Evolutionary conservation across 108 stramenopile species (phyloP).

Genomic region (Skeletonema menzelii): DNA sequence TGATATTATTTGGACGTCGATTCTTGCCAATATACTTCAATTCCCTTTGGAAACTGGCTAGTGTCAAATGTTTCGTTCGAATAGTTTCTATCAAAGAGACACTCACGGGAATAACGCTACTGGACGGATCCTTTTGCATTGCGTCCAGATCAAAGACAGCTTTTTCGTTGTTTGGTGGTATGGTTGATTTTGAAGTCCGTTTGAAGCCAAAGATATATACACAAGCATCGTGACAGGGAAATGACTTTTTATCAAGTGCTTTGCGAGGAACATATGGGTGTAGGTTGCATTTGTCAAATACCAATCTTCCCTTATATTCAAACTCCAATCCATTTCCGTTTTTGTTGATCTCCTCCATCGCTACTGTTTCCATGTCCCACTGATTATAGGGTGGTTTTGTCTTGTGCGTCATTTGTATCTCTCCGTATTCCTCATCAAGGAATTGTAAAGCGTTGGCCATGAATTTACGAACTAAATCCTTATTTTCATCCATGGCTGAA

Average conservation of each 20-base stretch:
- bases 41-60: background rate
- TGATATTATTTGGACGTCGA: too few species aligned
- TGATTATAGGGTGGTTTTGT: slow-evolving; percentile 91
- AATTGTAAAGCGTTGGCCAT: slow-evolving; percentile 45
- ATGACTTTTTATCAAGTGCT: slow-evolving; percentile 83
- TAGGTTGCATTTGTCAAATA: slow-evolving; percentile 71
- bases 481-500: slow-evolving; percentile 84
- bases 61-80: slow-evolving; percentile 6
- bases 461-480: slow-evolving; percentile 64
- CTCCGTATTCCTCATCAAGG: slow-evolving; percentile 43
- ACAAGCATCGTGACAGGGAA: slow-evolving; percentile 91
- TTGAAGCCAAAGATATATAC: slow-evolving; percentile 70
- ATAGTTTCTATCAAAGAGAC: slow-evolving; percentile 8
- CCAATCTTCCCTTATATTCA: slow-evolving; percentile 64
- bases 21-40: background rate
- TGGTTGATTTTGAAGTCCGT: background rate
- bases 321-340: slow-evolving; percentile 2
- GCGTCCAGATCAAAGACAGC: background rate
- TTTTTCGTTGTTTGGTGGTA: background rate
- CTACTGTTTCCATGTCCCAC: slow-evolving; percentile 79
- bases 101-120: slow-evolving; percentile 15
- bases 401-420: slow-evolving; percentile 89
- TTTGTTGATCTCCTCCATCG: slow-evolving; percentile 22
- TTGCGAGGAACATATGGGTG: slow-evolving; percentile 86
- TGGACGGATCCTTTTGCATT: background rate